Evolutionary conservation across 2,329 filamentous ascomycete genomes (phyloP), one percentile per base, ranked within the genome.

Genomic region (Reticulascus tulasneorum): DNA sequence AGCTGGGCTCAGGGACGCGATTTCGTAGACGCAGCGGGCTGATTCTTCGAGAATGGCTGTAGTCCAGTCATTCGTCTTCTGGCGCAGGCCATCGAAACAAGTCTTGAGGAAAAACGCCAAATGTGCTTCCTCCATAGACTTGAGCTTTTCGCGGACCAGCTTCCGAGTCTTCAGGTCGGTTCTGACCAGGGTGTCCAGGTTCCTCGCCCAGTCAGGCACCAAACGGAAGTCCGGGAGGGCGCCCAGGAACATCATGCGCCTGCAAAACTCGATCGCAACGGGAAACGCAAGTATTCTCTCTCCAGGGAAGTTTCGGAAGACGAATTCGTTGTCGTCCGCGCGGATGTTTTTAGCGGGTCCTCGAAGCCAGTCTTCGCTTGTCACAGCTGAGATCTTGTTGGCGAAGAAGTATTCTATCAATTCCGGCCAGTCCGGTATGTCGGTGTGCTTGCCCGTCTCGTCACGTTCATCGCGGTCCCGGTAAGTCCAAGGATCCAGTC

Each of bases 121-220:
- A 11, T 56, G 53, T 3, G 56, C 53, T 12, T 56, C 51, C 18
- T 72, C 62, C 2, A 63, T 47, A 26, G 50, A 56, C 36, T 61
- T 50, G 39, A 84, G 52, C 44, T 82, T 78, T 1, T 54, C 51
- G 36, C 71, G 74, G 37, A 89, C 70, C 6, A 71, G 70, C 18
- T 71, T 59, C 25, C 86, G 74, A 9, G 79, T 78, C 29, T 71
- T 64, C 39, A 83, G 71, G 51, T 91, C 84, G 6, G 82, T 85
- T 25, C 79, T 74, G 20, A 93, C 69, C 7, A 84, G 71, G 2
- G 80, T 77, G 47, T 90, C 84, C 3, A 97, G 68, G 47, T 84
- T 83, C 29, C 82, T 73, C 54, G 89, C 84, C 93, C 93, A 97
- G 44, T 91, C 86, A 29, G 84, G 79, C 47, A 91, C 84, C 17